Evolutionary conservation across 1,139 yeast species (phyloP).

Genomic region (Yamadazyma conglobata): DNA sequence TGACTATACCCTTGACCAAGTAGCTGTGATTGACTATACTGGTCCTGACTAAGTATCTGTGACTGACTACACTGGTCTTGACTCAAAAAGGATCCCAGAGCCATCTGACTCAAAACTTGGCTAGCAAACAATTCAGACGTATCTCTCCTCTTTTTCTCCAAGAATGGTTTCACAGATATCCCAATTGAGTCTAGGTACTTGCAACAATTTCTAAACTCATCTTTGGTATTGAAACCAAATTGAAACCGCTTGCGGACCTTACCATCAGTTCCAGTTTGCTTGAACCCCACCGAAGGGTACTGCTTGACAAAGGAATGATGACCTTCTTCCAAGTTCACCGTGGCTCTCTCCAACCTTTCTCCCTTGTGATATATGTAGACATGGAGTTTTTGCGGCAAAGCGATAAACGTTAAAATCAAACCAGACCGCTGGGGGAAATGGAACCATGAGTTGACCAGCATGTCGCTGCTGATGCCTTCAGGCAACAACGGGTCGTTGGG

Average conservation of each 20-base stretch:
- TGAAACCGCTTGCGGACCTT: conserved; percentile 13
- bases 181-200: conserved; percentile 3
- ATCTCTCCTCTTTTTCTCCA: neutral
- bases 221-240: conserved; percentile 9
- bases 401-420: conserved; percentile 11
- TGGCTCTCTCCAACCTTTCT: conserved; percentile 10
- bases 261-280: conserved; percentile 8
- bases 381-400: conserved; percentile 4
- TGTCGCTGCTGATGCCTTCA: conserved; percentile 1
- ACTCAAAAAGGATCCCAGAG: no score
- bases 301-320: conserved; percentile 8
- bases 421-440: conserved; percentile 15
- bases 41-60: neutral
- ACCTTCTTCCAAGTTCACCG: conserved; percentile 2
- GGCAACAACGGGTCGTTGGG: neutral
- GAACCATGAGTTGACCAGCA: conserved; percentile 12
- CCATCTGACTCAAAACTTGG: no score
- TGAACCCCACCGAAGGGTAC: conserved; percentile 16
- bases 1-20: no score
- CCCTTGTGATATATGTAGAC: conserved; percentile 14
- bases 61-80: no score
- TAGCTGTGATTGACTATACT: neutral
- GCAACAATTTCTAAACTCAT: conserved; percentile 7
- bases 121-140: neutral
- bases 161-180: conserved; percentile 2